Base-by-base conservation (phyloP, 2,329 filamentous ascomycete genomes). In the Colletotrichum brevisporum region DNA sequence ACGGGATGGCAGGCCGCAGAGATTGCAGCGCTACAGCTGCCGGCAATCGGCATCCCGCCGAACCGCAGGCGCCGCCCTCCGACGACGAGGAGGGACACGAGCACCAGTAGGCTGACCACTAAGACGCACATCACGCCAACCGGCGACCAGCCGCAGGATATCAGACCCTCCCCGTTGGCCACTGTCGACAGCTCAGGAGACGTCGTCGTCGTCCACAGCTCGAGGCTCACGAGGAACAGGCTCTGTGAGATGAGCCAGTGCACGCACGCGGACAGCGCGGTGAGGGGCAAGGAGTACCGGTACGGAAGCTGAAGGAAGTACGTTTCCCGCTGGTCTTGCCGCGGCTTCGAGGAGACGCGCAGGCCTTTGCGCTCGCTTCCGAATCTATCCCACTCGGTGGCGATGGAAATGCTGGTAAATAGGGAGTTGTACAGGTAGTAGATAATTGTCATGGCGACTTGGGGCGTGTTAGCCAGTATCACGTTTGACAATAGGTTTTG, bases 371-470 rank as follows among this genome's bases (percentile, higher is more conserved):
- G 0, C 0, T 31, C 15, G 12, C 47, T 21, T 21, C 3, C 16
- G 24, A 57, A 57, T 5, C 41, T 47, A 16, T 57, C 54, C 54
- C 54, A 60, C n/a, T 62, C 63, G 0, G 4, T 2, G 1, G 21
- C 21, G 1, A 67, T 41, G 1, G 52, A 55, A 18, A 56, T n/a
- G 5, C 51, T 24, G 1, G 63, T 61, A 0, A 45, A 61, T 0
- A 67, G 16, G 10, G 56, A 50, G 21, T 67, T 61, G 16, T 55
- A 67, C 43, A 18, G 31, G 27, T 56, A 60, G 1, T 61, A 61
- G 1, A 21, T 27, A 6, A 56, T 12, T 1, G 57, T 56, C 26
- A 56, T 27, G 9, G 61, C 2, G 1, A 61, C 50, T 16, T 61
- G 56, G 2, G 50, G 56, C 3, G 1, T 47, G 2, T 57, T 57